These are phyloP conservation scores for Patellifolia procumbens DNA, from an alignment of 179 eudicot genomes.

Conservation along the genomic window DNA sequence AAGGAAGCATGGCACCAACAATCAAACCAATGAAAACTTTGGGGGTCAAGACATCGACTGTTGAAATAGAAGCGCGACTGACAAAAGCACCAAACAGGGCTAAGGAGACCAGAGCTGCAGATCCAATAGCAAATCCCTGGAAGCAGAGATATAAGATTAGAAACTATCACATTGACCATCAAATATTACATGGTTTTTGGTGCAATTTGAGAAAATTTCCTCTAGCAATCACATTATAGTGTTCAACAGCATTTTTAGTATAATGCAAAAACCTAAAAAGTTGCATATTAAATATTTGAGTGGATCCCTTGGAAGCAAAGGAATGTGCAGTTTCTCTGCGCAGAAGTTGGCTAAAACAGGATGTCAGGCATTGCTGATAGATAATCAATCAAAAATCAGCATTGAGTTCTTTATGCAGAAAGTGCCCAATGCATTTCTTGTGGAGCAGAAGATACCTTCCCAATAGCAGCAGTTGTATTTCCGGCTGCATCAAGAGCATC, in stretches of 20 bases:
- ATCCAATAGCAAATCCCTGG: slow-evolving; percentile 93
- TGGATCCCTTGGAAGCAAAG: not conserved
- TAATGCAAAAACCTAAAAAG: not conserved
- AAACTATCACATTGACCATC: not conserved
- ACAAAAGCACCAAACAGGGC: slow-evolving; percentile 92
- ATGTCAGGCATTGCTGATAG: not conserved
- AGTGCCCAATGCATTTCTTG: too few species aligned
- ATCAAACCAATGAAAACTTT: slow-evolving; percentile 83
- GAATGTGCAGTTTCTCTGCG: not conserved
- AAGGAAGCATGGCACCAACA: slow-evolving; percentile 93
- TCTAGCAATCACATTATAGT: not conserved
- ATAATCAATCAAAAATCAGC: not conserved
- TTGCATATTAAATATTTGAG: not conserved
- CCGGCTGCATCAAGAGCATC: slow-evolving; percentile 99
- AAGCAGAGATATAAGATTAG: slow-evolving; percentile 3
- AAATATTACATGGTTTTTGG: not conserved
- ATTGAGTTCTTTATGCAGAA: not conserved
- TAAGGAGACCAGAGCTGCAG: slow-evolving; percentile 90
- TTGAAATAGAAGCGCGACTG: slow-evolving; percentile 73
- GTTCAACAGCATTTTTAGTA: not conserved
- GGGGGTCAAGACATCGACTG: slow-evolving; percentile 83
- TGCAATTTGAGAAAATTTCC: not conserved
- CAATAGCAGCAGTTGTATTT: slow-evolving; percentile 96
- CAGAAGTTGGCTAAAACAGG: not conserved
- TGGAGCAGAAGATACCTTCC: slow-evolving; percentile 55